Conservation (phyloP, 1,139 yeast genomes). For the Suhomyces bribrorum region DNA sequence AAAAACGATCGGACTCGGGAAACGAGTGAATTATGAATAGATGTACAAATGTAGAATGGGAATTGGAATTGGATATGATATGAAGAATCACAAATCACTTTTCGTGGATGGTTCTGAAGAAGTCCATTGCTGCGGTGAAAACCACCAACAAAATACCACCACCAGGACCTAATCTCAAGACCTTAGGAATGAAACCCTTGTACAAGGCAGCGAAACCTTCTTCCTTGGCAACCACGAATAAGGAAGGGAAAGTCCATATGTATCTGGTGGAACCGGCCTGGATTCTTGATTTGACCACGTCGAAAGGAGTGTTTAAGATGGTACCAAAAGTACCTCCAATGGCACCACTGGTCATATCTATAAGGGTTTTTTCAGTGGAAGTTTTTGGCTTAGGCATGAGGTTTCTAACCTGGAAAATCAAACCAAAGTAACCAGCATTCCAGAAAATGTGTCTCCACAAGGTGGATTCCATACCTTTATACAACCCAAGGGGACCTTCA, state of each 20-base stretch:
- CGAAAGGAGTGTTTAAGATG: constrained; percentile 90
- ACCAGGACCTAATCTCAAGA: constrained; percentile 96
- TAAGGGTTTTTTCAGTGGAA: constrained; percentile 69
- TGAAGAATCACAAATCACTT: constrained; percentile 12
- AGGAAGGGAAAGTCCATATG: constrained; percentile 88
- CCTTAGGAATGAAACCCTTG: constrained; percentile 96
- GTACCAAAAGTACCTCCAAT: constrained; percentile 98
- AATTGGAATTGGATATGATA: neutral
- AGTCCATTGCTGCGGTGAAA: constrained; percentile 91
- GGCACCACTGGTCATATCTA: constrained; percentile 89
- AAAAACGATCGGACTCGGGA: neutral
- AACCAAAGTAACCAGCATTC: constrained; percentile 99
- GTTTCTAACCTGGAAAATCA: constrained; percentile 81
- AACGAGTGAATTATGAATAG: neutral
- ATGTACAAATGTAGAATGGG: neutral
- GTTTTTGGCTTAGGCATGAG: constrained; percentile 77
- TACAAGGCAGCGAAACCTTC: constrained; percentile 59
- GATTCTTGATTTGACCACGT: constrained; percentile 95
- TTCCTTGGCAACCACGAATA: constrained; percentile 75
- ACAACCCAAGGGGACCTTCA: constrained; percentile 82
- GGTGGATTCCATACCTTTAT: constrained; percentile 95
- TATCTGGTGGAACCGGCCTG: constrained; percentile 88
- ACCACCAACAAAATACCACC: constrained; percentile 98
- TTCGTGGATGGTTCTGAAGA: constrained; percentile 69
- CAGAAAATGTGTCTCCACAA: constrained; percentile 95